Conservation (phyloP, 116 monocot species). For the Dioscorea cayenensis region DNA sequence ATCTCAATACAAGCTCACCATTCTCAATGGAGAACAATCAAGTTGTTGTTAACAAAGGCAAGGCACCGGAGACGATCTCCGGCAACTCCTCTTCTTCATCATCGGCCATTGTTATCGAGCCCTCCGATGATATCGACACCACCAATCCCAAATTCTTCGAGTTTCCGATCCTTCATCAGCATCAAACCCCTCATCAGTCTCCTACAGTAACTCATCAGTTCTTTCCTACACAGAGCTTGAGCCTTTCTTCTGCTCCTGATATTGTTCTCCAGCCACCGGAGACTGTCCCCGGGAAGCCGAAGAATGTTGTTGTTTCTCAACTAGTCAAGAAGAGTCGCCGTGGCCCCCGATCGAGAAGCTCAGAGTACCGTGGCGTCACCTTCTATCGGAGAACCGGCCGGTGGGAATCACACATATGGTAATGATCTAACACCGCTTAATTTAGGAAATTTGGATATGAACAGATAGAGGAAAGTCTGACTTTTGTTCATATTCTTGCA, state of each 20-base stretch:
- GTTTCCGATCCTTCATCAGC: not conserved
- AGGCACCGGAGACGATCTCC: not conserved
- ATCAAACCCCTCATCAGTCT: not conserved
- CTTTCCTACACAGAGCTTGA: conserved; percentile 33
- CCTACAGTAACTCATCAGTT: conserved; percentile 52
- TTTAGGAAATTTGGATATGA: not conserved
- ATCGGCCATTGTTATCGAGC: conserved; percentile 14
- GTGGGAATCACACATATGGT: conserved; percentile 98
- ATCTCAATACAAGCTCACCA: too few relatives aligned
- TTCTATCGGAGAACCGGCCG: conserved; percentile 91
- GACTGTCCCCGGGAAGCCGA: not conserved
- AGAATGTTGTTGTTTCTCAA: conserved; percentile 22
- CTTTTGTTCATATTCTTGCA: conserved; percentile 12
- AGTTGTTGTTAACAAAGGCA: not conserved
- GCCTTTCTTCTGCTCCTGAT: too few relatives aligned
- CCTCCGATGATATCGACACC: conserved; percentile 7
- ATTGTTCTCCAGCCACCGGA: not conserved
- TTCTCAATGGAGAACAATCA: not conserved
- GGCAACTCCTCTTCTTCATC: conserved; percentile 15
- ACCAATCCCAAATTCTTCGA: conserved; percentile 14
- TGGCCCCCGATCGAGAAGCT: conserved; percentile 84
- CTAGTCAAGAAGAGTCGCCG: conserved; percentile 72
- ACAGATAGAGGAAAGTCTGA: not conserved
- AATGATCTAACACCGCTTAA: not conserved
- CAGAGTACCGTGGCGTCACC: conserved; percentile 90